Evolutionary conservation across 2,329 filamentous ascomycete genomes (phyloP).

Genomic region (Davidsoniella eucalypti): DNA sequence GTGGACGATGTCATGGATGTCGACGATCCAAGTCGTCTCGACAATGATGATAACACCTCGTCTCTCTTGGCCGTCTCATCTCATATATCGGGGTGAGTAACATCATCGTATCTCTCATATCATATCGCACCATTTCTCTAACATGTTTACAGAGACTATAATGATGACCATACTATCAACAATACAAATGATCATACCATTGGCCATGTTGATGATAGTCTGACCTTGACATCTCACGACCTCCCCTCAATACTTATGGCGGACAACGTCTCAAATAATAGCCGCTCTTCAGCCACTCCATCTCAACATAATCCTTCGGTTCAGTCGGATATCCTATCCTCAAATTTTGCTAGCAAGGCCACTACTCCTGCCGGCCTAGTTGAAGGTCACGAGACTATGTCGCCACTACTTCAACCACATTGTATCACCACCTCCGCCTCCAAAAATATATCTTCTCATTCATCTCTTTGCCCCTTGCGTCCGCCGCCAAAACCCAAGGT

Average conservation of each 20-base stretch:
- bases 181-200: background rate
- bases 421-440: background rate
- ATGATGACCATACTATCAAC: background rate
- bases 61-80: background rate
- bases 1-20: background rate
- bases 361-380: slow-evolving; percentile 38
- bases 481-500: background rate
- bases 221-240: background rate
- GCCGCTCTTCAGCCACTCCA: slow-evolving; percentile 5
- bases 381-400: slow-evolving; percentile 13
- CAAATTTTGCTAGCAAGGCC: slow-evolving; percentile 43
- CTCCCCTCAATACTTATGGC: background rate
- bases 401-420: background rate
- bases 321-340: slow-evolving; percentile 40
- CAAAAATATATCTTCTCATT: background rate
- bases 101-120: too few relatives aligned
- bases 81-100: background rate
- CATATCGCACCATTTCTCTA: background rate
- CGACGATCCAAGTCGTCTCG: too few relatives aligned
- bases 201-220: background rate
- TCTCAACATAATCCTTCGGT: slow-evolving; percentile 38
- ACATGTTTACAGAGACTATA: background rate
- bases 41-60: background rate
- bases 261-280: background rate
- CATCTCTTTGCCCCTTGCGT: background rate